Conservation (phyloP, 2,329 filamentous ascomycete species). For the Penicillium sp. region DNA sequence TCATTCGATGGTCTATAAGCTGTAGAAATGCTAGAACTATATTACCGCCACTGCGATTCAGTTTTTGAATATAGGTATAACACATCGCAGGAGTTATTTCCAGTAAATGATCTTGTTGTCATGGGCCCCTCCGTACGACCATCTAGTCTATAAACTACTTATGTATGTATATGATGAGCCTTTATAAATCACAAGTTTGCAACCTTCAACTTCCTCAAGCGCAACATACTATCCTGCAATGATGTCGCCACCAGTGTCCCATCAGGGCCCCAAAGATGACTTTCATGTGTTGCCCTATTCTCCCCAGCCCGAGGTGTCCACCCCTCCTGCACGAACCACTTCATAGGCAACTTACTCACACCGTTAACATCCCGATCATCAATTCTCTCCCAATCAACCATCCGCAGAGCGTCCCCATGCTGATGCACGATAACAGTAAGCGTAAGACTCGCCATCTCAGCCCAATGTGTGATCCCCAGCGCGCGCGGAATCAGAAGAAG, state of each 20-base stretch:
- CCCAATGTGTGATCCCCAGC: conserved; percentile 42
- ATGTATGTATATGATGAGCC: not conserved
- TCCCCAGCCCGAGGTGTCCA: conserved; percentile 46
- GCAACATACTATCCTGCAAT: conserved; percentile 51
- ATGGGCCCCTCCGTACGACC: not conserved
- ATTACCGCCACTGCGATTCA: not conserved
- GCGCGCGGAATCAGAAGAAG: conserved; percentile 53
- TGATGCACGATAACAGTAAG: conserved; percentile 51
- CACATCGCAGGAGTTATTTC: not conserved
- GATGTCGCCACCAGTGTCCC: conserved; percentile 48
- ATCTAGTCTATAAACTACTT: not conserved
- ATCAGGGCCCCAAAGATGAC: conserved; percentile 45
- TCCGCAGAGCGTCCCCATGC: conserved; percentile 39
- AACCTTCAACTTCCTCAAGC: conserved; percentile 21
- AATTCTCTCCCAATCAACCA: conserved; percentile 38
- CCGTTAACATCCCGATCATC: not conserved
- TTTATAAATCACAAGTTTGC: conserved; percentile 22
- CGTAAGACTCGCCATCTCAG: conserved; percentile 48
- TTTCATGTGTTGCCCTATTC: conserved; percentile 49
- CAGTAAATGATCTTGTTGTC: not conserved
- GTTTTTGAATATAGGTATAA: not conserved
- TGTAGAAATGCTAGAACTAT: not conserved
- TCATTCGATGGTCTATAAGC: not conserved
- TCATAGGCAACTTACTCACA: conserved; percentile 27
- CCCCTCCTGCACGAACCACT: conserved; percentile 52